Evolutionary conservation across 2,329 filamentous ascomycete species (phyloP), one percentile per base, ranked within the genome.

Genomic region (Dothiorella sarmentorum): DNA sequence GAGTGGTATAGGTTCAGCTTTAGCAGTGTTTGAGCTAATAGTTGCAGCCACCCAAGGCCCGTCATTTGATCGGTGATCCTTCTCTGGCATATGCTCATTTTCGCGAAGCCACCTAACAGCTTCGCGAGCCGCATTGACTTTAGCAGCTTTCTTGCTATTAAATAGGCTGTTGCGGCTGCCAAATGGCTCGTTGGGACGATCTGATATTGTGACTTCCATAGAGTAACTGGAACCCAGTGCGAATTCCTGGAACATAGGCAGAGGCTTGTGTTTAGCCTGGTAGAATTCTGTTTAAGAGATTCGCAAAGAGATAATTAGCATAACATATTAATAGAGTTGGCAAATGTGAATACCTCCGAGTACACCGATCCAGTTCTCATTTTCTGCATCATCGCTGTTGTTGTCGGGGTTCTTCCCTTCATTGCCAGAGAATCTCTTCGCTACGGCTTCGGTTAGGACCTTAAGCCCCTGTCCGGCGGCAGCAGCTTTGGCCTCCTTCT

Each of bases 401-500:
- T 17, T 6, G 4, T 38, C 35, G 15, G 15, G 6, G 18, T 26
- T 61, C 57, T 69, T 71, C 1, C 49, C 52, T 26, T 67, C 58
- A 37, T 67, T 68, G 0, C 18, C 35, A 5, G 7, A n/a, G 9
- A 38, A 38, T n/a, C 69, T 67, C 31, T 66, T 57, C 13, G 31
- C 59, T 42, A 64, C 65, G 35, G 69, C 61, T 11, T 51, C 40
- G 10, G 67, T 64, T 3, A 76, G 44, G 2, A 68, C 47, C 2
- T 60, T 61, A 4, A 74, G 38, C 2, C 65, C 73, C n/a, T 59
- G 62, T 63, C 68, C 68, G 40, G 70, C 71, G 22, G 74, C 49
- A 2, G 65, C 70, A 60, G 78, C 76, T 57, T 75, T 77, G 1
- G 73, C 76, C 44, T 75, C 73, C 58, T 73, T 73, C 65, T 78